Conservation (phyloP, 2,329 filamentous ascomycete genomes). For the Phialophora verrucosa region DNA sequence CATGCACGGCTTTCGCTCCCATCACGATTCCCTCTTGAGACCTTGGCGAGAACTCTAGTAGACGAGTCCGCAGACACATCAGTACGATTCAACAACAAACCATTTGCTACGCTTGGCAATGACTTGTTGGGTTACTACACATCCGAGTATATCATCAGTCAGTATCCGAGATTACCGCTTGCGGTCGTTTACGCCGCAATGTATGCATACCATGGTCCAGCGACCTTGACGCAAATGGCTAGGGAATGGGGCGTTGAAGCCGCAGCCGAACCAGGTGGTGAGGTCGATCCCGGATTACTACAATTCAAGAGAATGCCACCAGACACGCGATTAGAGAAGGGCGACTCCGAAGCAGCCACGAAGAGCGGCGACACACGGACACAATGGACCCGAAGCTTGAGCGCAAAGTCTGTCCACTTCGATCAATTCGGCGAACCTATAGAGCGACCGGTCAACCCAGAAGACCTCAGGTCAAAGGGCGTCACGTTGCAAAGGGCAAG, state of each 20-base stretch:
- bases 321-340: slow-evolving; percentile 32
- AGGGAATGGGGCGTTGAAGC: slow-evolving; percentile 89
- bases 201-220: slow-evolving; percentile 79
- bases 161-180: slow-evolving; percentile 89
- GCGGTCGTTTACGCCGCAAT: slow-evolving; percentile 84
- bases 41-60: slow-evolving; percentile 82
- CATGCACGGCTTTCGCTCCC: slow-evolving; percentile 87
- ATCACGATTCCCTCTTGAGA: slow-evolving; percentile 79
- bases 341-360: slow-evolving; percentile 53
- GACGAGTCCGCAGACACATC: slow-evolving; percentile 82
- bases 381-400: slow-evolving; percentile 70
- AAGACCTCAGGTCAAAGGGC: slow-evolving; percentile 39
- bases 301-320: slow-evolving; percentile 69
- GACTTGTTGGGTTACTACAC: slow-evolving; percentile 88
- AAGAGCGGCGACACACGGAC: slow-evolving; percentile 38
- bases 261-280: slow-evolving; percentile 83
- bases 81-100: slow-evolving; percentile 83
- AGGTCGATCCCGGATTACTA: slow-evolving; percentile 89
- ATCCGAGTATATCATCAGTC: slow-evolving; percentile 83
- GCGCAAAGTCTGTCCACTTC: slow-evolving; percentile 78
- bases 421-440: slow-evolving; percentile 80
- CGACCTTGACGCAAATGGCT: slow-evolving; percentile 74
- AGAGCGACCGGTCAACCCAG: slow-evolving; percentile 39
- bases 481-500: slow-evolving; percentile 65
- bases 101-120: slow-evolving; percentile 78